A percentile compares a stretch with the other conserved stretches of the same genome.
Evolutionary conservation across 176 grass and related monocot species (phyloP).

Genomic region (Zoysia pacifica): DNA sequence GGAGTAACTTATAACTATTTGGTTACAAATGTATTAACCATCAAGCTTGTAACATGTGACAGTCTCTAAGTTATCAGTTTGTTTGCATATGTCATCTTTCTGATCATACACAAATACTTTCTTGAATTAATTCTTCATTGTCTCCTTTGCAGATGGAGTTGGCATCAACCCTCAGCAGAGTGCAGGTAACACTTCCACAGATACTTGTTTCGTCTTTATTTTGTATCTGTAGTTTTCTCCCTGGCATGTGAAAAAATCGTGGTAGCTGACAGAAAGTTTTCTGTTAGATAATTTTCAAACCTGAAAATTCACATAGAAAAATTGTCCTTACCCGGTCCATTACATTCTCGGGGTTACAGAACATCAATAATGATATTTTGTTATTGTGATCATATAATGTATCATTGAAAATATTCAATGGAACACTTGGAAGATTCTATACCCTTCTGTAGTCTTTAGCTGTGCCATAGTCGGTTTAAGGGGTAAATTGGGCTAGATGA

Average conservation of each 20-base stretch:
- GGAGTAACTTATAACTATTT: background rate
- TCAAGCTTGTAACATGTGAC: background rate
- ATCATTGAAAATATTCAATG: background rate
- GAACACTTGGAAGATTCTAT: background rate
- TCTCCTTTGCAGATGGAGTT: constrained; percentile 76
- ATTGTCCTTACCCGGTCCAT: background rate
- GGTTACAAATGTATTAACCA: background rate
- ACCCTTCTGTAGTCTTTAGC: background rate
- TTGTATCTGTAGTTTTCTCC: background rate
- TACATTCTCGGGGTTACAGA: background rate
- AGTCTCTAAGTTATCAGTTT: background rate
- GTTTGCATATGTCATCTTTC: background rate
- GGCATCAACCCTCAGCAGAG: constrained; percentile 99
- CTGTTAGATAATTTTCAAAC: background rate
- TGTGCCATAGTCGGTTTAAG: background rate
- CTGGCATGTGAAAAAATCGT: background rate
- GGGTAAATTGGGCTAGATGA: background rate
- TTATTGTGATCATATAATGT: background rate
- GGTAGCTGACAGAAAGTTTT: background rate
- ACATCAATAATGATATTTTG: background rate
- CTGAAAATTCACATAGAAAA: background rate
- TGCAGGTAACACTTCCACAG: constrained; percentile 55
- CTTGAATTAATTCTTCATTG: background rate
- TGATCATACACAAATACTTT: background rate
- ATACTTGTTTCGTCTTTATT: background rate